phyloP scores from a whole-genome alignment of 257 asterid species.

The Thymus mandschuricus region DNA sequence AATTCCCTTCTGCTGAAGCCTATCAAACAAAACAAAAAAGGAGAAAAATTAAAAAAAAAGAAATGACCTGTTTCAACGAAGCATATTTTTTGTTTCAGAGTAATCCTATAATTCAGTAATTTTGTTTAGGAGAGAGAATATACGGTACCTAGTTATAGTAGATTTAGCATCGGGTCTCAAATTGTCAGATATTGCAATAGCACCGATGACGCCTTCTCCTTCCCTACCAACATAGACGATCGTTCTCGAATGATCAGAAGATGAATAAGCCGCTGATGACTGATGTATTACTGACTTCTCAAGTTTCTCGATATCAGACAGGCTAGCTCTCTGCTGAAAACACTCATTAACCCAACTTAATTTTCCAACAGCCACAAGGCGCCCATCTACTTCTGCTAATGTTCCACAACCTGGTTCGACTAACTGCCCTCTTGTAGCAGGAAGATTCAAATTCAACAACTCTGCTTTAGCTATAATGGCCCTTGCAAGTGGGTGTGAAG shows the following conservation, averaged over 20 bases:
- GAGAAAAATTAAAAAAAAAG: constrained; percentile 6
- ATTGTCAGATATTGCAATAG: constrained; percentile 84
- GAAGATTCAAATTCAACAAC: constrained; percentile 64
- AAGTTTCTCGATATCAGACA: constrained; percentile 55
- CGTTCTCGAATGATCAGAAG: constrained; percentile 80
- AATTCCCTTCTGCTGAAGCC: constrained; percentile 88
- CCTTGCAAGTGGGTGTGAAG: constrained; percentile 95
- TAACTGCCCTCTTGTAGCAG: constrained; percentile 77
- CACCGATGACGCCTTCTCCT: constrained; percentile 94
- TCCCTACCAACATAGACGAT: constrained; percentile 88
- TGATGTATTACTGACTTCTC: constrained; percentile 70
- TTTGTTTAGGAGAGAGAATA: constrained; percentile 22
- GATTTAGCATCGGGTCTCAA: constrained; percentile 78
- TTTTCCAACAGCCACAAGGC: constrained; percentile 90
- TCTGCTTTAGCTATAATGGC: constrained; percentile 83
- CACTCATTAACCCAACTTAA: constrained; percentile 87
- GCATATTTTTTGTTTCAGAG: constrained; percentile 7
- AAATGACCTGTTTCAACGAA: constrained; percentile 21
- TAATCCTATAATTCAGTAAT: neutral
- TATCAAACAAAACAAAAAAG: constrained; percentile 29
- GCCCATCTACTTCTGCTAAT: constrained; percentile 94
- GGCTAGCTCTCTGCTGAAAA: constrained; percentile 64
- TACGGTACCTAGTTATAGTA: constrained; percentile 65
- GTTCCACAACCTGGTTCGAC: constrained; percentile 95
- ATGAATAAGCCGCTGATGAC: constrained; percentile 52